Base-by-base conservation (phyloP, 202 grass and related monocot genomes). In the Elaeis oleifera region DNA sequence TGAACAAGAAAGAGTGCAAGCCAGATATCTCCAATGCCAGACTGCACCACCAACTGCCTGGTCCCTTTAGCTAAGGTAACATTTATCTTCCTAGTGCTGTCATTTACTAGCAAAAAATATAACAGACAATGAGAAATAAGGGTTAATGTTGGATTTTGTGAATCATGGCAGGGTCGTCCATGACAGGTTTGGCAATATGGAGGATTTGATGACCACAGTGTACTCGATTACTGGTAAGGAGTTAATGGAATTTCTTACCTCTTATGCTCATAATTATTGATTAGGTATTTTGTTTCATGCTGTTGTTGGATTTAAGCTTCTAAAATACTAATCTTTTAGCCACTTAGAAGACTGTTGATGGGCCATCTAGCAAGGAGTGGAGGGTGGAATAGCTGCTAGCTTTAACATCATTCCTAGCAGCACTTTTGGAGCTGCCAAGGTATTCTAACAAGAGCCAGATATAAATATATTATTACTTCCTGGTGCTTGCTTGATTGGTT, bases 371-470 rank as follows among this genome's bases (percentile, higher is more conserved):
- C 39, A 91, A 91, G 83, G 88, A 91, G 83, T 91, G 88, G 88
- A 91, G 88, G 88, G 88, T 84, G 88, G 88, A 81, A 83, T 83
- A 53, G 88, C 88, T 78, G 88, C 80, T 51, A 81, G 83, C 56
- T 91, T 91, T 67, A 87, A 84, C 88, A 91, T 84, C 59, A 87
- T 90, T 73, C 88, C 88, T 14, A 87, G 88, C 80, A 91, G 88
- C 88, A 92, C 88, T 20, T 20, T 20, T 64, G 88, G 88, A 59
- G 88, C 84, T 56, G 88, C 88, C 23, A 92, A 92, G 88, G 88
- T 90, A 64, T 58, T 25, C 36, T 63, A 25, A 14, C 6, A 19
- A 21, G 23, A 22, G 16, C 18, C 27, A 29, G 27, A 29, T 29
- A 29, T 29, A 29, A 0, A 5, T 5, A 29, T 29, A 29, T 5